Base-by-base conservation (phyloP, 192 early-diverging fungal species). In the Umbelopsis sp. region DNA sequence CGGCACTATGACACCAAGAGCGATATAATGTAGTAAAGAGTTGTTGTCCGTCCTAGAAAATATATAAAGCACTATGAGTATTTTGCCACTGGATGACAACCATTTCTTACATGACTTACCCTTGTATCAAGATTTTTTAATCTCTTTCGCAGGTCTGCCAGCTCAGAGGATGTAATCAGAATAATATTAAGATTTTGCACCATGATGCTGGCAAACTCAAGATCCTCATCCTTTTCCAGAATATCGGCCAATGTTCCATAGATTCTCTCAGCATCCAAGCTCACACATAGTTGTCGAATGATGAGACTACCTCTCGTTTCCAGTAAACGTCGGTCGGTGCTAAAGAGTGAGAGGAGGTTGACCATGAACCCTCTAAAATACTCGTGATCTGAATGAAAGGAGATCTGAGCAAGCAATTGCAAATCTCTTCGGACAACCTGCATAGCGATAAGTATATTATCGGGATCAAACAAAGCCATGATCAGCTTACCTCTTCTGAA, bases 111-210 rank as follows among this genome's bases (percentile, higher is more conserved):
- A 47, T 15, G 20, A 58, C 71, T 53, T 74, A 88, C 82, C 68
- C 85, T 48, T 44, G 85, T 81, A 53, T 97, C 91, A 71, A 97
- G 67, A 68, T 88, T 91, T 61, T 92, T 93, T 13, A 99, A 71
- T 22, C 92, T 79, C 46, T 90, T 84, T 21, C 98, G 79, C 64
- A 99, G 75, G 46, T 92, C 90, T 8, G 88, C 81, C 9, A 97
- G 81, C 71, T 99, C 98, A 1, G 96, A 92, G 0, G 97, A 91
- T 1, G 98, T 99, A 25, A 98, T 92, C 15, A 99, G 81, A 49
- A 99, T 97, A 65, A 96, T 91, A 79, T 96, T 97, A 64, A 99
- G 81, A 53, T 97, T 97, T 81, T 98, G 96, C 4, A 99, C 94
- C 97, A 99, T 99, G 3, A 90, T 93, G 67, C 91, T 92, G 7